These are phyloP conservation scores for Westerdykella aurantiaca DNA, from an alignment of 2,329 filamentous ascomycete genomes.

Conservation along the genomic window DNA sequence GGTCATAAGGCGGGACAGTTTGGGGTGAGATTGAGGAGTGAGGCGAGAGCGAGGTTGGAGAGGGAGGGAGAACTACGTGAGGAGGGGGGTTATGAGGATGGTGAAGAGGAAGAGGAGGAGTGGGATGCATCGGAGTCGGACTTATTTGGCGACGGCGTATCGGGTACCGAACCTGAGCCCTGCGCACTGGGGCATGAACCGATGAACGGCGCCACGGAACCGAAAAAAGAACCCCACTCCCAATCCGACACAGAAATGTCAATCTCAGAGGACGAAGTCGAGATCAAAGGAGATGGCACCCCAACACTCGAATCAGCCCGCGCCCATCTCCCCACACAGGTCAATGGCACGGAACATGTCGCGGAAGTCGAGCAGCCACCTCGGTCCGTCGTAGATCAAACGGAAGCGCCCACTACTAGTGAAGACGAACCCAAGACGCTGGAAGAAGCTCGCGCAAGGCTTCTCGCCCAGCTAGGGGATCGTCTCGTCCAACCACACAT, in stretches of 20 bases:
- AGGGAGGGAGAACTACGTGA: slow-evolving; percentile 1
- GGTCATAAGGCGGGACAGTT: slow-evolving; percentile 68
- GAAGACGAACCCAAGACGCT: slow-evolving; percentile 30
- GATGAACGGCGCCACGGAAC: background rate
- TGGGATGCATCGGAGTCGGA: background rate
- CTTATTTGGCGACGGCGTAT: background rate
- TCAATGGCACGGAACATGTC: slow-evolving; percentile 3
- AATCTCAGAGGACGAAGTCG: slow-evolving; percentile 16
- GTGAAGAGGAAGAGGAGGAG: background rate
- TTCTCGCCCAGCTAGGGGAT: slow-evolving; percentile 40
- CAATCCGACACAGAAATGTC: slow-evolving; percentile 17
- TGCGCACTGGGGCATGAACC: background rate
- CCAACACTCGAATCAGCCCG: slow-evolving; percentile 3
- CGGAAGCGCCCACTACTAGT: too few species aligned
- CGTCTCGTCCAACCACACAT: slow-evolving; percentile 17
- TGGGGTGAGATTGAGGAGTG: slow-evolving; percentile 35
- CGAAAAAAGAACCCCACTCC: slow-evolving; percentile 1
- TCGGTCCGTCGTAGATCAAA: background rate
- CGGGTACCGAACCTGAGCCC: background rate
- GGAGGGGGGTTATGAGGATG: slow-evolving; percentile 2
- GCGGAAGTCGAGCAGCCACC: slow-evolving; percentile 3
- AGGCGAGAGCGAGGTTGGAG: background rate
- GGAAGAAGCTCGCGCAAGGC: slow-evolving; percentile 46
- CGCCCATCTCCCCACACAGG: slow-evolving; percentile 1
- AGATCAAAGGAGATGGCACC: slow-evolving; percentile 5